These are phyloP conservation scores for Clarireedia monteithiana DNA, from an alignment of 2,329 filamentous ascomycete species.

Conservation along the genomic window DNA sequence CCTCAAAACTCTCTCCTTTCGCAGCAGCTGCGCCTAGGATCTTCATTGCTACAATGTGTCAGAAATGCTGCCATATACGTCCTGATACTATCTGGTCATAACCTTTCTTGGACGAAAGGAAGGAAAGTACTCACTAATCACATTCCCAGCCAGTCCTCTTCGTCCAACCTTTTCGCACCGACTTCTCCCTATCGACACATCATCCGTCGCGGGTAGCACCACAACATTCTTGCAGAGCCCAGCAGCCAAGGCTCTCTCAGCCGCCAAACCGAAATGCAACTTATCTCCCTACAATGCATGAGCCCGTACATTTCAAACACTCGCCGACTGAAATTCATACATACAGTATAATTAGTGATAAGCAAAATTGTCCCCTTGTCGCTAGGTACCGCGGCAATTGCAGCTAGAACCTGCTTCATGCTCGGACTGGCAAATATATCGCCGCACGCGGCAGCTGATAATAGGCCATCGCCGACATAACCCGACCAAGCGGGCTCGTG, in stretches of 20 bases:
- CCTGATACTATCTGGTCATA: background rate
- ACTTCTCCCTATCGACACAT: constrained; percentile 54
- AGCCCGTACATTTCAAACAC: constrained; percentile 38
- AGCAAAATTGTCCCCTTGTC: constrained; percentile 37
- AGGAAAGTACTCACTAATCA: constrained; percentile 35
- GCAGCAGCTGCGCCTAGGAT: background rate
- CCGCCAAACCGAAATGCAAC: constrained; percentile 35
- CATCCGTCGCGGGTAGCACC: constrained; percentile 56
- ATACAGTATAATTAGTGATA: background rate
- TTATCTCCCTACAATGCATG: constrained; percentile 38
- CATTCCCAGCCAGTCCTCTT: constrained; percentile 53
- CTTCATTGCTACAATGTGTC: background rate
- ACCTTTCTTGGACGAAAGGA: background rate
- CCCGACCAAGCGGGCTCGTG: constrained; percentile 49
- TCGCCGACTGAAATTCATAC: no score
- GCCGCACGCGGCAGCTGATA: constrained; percentile 53
- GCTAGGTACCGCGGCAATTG: constrained; percentile 47
- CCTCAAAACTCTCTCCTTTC: constrained; percentile 16
- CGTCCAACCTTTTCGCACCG: constrained; percentile 49
- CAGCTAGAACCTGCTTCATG: constrained; percentile 54
- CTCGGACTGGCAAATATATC: constrained; percentile 58
- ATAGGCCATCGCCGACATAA: constrained; percentile 54
- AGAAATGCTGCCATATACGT: background rate
- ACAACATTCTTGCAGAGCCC: constrained; percentile 37
- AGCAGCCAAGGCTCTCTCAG: constrained; percentile 33